Evolutionary conservation across 139 green algal species (phyloP).

Genomic region (Dunaliella sp.): DNA sequence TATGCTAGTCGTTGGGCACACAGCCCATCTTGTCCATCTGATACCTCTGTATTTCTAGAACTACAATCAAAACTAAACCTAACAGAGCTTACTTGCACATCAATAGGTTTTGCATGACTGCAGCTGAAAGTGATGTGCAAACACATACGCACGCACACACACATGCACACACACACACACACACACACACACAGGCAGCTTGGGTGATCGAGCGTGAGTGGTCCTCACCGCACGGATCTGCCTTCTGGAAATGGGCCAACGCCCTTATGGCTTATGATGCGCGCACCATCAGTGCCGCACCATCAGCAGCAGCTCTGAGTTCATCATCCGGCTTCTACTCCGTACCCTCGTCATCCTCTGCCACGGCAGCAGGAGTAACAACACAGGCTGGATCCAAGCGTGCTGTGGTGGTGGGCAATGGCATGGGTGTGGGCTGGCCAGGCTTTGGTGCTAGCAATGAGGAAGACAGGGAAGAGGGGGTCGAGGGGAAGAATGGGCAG

Average conservation of each 20-base stretch:
- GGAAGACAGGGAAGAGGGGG: not conserved
- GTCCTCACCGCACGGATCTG: constrained; percentile 42
- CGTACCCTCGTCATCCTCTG: not conserved
- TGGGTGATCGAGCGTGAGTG: constrained; percentile 51
- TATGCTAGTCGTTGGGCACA: no score
- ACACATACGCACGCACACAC: no score
- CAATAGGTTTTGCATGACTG: no score
- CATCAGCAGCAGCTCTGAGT: not conserved
- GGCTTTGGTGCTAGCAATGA: not conserved
- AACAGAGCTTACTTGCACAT: no score
- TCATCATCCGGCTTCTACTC: no score
- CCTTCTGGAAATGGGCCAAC: constrained; percentile 50
- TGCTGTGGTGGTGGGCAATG: not conserved
- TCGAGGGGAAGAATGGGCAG: constrained; percentile 14
- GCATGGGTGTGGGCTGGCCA: not conserved
- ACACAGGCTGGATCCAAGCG: not conserved
- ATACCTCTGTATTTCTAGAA: no score
- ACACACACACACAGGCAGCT: constrained; percentile 20
- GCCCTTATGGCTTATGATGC: not conserved
- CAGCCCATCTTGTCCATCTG: no score
- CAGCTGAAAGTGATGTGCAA: no score
- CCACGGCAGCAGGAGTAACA: not conserved
- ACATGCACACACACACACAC: no score
- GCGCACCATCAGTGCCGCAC: not conserved
- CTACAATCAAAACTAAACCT: no score